These are phyloP conservation scores for Bothia castanella DNA, from an alignment of 1,284 basidiomycete genomes.

Conservation along the genomic window DNA sequence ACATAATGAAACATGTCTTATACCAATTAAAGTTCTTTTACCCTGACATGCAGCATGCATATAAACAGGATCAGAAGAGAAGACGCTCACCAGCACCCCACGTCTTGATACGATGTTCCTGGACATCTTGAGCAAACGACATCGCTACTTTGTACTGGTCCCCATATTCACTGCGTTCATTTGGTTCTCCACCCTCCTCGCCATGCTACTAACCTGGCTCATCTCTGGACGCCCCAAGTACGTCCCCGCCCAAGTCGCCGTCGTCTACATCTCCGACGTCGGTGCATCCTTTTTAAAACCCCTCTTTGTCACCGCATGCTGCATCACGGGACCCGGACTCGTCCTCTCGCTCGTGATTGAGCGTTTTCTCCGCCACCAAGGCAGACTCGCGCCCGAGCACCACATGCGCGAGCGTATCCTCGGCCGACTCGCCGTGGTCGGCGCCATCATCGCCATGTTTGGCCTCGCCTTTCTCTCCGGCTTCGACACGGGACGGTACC, in stretches of 20 bases:
- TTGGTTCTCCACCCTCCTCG: conserved; percentile 62
- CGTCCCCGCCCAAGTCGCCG: conserved; percentile 46
- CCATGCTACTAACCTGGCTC: conserved; percentile 67
- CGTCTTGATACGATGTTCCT: conserved; percentile 14
- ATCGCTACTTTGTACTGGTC: conserved; percentile 62
- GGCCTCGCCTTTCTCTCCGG: conserved; percentile 60
- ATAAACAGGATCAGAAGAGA: conserved; percentile 1
- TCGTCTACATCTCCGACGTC: conserved; percentile 72
- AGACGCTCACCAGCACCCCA: not conserved
- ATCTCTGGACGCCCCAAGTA: conserved; percentile 48
- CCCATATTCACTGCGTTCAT: conserved; percentile 56
- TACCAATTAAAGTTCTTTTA: not conserved
- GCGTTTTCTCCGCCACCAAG: conserved; percentile 58
- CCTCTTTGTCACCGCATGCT: conserved; percentile 60
- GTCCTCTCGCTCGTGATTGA: conserved; percentile 57
- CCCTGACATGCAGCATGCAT: conserved; percentile 8
- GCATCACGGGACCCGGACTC: conserved; percentile 58
- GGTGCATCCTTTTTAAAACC: conserved; percentile 69
- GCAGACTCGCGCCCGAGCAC: conserved; percentile 59
- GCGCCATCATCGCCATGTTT: conserved; percentile 54
- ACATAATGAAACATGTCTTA: not conserved
- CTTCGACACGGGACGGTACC: conserved; percentile 59
- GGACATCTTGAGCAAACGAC: conserved; percentile 16
- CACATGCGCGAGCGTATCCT: conserved; percentile 53
- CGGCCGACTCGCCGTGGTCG: conserved; percentile 52